Evolutionary conservation across 345 rosid genomes (phyloP), one percentile per base, ranked within the genome.

Genomic region (Eucalyptus cladocalyx): DNA sequence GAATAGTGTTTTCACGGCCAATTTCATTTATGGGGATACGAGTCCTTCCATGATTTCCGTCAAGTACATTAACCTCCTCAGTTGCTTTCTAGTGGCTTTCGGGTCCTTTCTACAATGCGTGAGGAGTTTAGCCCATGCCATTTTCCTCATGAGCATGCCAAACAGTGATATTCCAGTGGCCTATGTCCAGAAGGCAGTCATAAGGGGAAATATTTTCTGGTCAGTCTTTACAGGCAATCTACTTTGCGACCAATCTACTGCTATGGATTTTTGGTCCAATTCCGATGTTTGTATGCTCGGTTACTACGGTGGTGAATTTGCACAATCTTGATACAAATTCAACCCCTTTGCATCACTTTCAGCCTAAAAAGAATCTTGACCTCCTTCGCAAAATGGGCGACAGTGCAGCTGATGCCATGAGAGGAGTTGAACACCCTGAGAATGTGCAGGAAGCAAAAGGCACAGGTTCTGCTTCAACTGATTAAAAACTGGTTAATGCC

Each of bases 211-310:
- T 32, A 81, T 87, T 3, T 90, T 58, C 76, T 91, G 89, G 88
- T 32, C 42, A 8, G 86, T 89, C n/a, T 8, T 88, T 87, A 9
- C 85, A 87, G 86, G 90, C 91, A 5, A 90, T 91, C 67, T 91
- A 91, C 86, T 92, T 88, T 48, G 90, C 90, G 21, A 87, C 87
- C 47, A 87, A 43, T 58, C 32, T 91, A 69, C 24, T 90, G 40
- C 88, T 90, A 19, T 90, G 92, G 91, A 88, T 90, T 60, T 90
- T 91, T 43, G 91, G 93, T 21, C 91, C 91, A 34, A 89, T 91
- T 60, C 92, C 92, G 23, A 89, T 91, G 91, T 88, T 88, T 58
- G 83, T 87, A 62, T 89, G 89, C 86, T 89, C 89, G 8, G 72
- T 91, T 76, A 13, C 86, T n/a, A 89, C 53, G 69, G 91, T 89